Evolutionary conservation across 1,284 basidiomycete species (phyloP).

Genomic region (Papiliotrema fonsecae): DNA sequence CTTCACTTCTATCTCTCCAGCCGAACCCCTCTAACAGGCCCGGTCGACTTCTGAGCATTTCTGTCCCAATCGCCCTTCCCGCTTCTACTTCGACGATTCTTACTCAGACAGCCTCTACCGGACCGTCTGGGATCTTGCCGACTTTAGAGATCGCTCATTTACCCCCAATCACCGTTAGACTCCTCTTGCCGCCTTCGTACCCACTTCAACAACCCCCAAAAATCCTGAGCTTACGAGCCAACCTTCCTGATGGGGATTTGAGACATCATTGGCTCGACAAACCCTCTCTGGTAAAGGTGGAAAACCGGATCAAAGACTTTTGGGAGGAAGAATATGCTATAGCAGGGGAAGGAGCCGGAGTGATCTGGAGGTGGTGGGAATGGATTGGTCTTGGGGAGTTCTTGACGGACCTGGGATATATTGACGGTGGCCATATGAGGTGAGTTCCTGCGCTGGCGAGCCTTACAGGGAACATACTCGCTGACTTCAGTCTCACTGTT

Average conservation of each 20-base stretch:
- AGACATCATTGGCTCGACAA: conserved; percentile 19
- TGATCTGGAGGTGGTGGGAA: conserved; percentile 45
- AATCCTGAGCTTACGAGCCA: conserved; percentile 14
- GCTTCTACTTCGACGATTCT: conserved; percentile 3
- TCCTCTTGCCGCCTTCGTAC: conserved; percentile 28
- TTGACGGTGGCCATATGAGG: conserved; percentile 12
- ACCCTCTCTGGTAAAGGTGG: conserved; percentile 4
- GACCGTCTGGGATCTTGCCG: conserved; percentile 7
- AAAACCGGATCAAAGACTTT: conserved; percentile 15
- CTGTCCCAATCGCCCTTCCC: conserved; percentile 27
- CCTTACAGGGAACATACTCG: background rate
- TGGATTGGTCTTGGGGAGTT: conserved; percentile 38
- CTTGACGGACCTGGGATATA: conserved; percentile 16
- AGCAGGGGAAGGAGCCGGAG: conserved; percentile 20
- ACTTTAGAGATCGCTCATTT: conserved; percentile 25
- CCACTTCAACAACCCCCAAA: conserved; percentile 19
- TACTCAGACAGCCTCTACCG: conserved; percentile 4
- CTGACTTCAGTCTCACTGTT: conserved; percentile 14
- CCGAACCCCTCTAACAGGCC: conserved; percentile 11
- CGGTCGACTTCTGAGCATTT: conserved; percentile 16
- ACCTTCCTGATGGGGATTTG: conserved; percentile 6
- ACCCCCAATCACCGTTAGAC: conserved; percentile 22
- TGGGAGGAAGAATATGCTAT: conserved; percentile 24
- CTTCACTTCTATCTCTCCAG: conserved; percentile 14
- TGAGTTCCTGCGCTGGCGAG: conserved; percentile 1